Evolutionary conservation across 352 stramenopile genomes (phyloP), one percentile per base, ranked within the genome.

Genomic region (Globisporangium cederbergense): DNA sequence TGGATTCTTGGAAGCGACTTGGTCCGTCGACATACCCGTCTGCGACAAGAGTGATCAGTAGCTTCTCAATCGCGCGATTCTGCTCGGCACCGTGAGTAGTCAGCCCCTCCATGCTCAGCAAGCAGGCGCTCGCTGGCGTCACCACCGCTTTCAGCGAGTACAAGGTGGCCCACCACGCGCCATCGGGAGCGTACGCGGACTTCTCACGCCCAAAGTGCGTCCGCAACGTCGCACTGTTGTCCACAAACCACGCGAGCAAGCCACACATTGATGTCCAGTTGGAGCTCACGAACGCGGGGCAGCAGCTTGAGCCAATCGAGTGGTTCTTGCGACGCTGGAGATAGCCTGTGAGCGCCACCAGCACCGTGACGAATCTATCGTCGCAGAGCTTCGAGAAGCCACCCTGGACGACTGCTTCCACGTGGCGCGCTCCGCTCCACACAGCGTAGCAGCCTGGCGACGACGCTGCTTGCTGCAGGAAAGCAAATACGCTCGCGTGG

Each of bases 21-120:
- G 60, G 60, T 13, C 60, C 60, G 20, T 65, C 60, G 14, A 65
- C 60, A 38, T 59, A 65, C 7, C 49, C 60, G 52, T 52, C 32
- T 45, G 60, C 60, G 3, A 65, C 60, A 16, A 65, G 25, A 38
- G 36, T 49, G 50, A 65, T 57, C 16, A 65, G 30, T 2, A 65
- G 60, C 60, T 59, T 50, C 50, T 65, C 60, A 28, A 65, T 65
- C 50, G 60, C 38, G 8, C 60, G 60, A 38, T 57, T 65, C 50
- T 65, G 60, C 36, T 58, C 60, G 5, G 60, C 60, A 13, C 60
- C 60, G 38, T 65, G 36, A 18, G 60, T 57, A 32, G 49, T 47
- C 18, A 59, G 50, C 38, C 49, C 40, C 25, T 59, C 36, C 4
- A 65, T 57, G 11, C 11, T 58, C 36, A 28, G 14, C 36, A 65